A percentile compares a stretch with the other conserved stretches of the same genome.
Conservation (phyloP, 2,329 filamentous ascomycete genomes). For the Ophiocordyceps unilateralis region DNA sequence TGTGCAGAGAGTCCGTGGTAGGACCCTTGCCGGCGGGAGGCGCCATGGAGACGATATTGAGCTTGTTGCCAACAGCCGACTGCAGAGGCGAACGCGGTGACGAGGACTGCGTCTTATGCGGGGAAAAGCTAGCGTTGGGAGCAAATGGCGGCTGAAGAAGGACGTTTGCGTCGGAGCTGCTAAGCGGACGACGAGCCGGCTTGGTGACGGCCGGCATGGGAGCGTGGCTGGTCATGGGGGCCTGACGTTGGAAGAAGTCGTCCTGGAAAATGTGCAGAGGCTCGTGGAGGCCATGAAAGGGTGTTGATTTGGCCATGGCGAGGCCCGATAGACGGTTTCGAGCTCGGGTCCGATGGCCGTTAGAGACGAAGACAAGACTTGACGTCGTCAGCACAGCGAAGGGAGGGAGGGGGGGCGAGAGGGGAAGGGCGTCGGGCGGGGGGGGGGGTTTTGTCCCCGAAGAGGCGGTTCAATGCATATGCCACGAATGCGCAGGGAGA, state of each 20-base stretch:
- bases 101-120: slow-evolving; percentile 47
- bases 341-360: no score
- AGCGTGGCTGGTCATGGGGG: slow-evolving; percentile 35
- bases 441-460: not conserved
- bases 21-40: slow-evolving; percentile 39
- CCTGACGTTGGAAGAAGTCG: slow-evolving; percentile 25
- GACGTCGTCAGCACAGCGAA: not conserved
- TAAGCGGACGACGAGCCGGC: slow-evolving; percentile 28
- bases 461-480: not conserved
- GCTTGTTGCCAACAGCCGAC: slow-evolving; percentile 33
- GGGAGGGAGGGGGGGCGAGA: slow-evolving; percentile 1
- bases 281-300: slow-evolving; percentile 26
- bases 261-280: slow-evolving; percentile 36
- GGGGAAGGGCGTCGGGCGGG: not conserved
- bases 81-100: slow-evolving; percentile 43
- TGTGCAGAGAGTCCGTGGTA: slow-evolving; percentile 50
- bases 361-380: not conserved
- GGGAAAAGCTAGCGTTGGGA: slow-evolving; percentile 43
- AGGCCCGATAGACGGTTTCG: slow-evolving; percentile 13
- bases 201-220: slow-evolving; percentile 36
- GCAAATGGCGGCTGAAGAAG: slow-evolving; percentile 44
- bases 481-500: not conserved
- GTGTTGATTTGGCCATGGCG: slow-evolving; percentile 36
- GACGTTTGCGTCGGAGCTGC: slow-evolving; percentile 40
- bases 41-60: slow-evolving; percentile 51